Evolutionary conservation across 208 protist species (phyloP), one percentile per base, ranked within the genome.

Genomic region (Leptomonas pyrrhocoris): DNA sequence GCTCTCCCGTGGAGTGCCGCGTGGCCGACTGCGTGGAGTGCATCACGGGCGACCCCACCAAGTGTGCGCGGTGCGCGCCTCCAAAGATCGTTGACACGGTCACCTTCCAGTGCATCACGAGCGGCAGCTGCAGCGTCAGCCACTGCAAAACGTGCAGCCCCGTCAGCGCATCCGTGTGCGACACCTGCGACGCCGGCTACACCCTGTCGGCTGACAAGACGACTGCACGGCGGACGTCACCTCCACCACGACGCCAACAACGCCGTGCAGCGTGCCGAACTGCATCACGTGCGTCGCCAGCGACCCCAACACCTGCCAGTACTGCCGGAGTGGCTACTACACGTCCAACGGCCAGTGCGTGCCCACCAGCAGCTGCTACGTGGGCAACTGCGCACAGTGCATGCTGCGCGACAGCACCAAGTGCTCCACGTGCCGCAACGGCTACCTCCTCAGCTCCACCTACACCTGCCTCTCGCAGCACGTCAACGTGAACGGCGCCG

Each of bases 371-470:
- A 54, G 50, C 43, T 67, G 59, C 60, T 59, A 42, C 38, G 40
- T 66, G 51, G 42, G 19, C 28, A 50, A 62, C 40, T 74, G 69
- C 34, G 30, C 34, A 40, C 58, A 74, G 59, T 68, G 60, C 69
- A 40, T 45, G 45, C 49, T 62, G n/a, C 31, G 13, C 31, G 66
- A 72, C 66, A 38, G 50, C 66, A 63, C 49, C 55, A 56, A 49
- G 27, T 74, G 69, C 60, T 55, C 57, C 59, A 49, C 49, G 25
- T 74, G 69, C 59, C 18, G 23, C 19, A 27, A 23, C 59, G 59
- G 69, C 51, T 68, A 56, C 43, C 27, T 42, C 50, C 38, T 74
- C 60, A 68, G 25, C 59, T 36, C 38, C 57, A 34, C 68, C 49
- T 55, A 54, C 58, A 49, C 48, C 53, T 74, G 68, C 58, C 49